Evolutionary conservation across 306 rosid species (phyloP).

Genomic region (Dalbergia oliveri): DNA sequence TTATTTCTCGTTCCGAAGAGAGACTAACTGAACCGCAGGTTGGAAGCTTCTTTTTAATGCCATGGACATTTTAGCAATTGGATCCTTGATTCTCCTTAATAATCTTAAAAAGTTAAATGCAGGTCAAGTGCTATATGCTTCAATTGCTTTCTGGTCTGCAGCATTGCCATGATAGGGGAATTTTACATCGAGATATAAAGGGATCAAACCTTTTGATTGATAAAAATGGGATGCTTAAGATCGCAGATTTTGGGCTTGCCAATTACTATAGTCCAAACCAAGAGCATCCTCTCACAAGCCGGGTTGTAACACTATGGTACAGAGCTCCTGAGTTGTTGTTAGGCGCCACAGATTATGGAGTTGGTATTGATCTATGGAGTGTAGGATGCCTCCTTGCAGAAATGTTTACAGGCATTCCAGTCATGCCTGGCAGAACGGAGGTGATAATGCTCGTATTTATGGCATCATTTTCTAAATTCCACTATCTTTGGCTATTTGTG

Average conservation of each 20-base stretch:
- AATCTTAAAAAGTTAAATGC: slow-evolving; percentile 49
- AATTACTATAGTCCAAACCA: slow-evolving; percentile 60
- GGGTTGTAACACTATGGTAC: slow-evolving; percentile 97
- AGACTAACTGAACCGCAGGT: slow-evolving; percentile 93
- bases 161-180: slow-evolving; percentile 91
- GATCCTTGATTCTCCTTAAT: slow-evolving; percentile 37
- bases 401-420: slow-evolving; percentile 77
- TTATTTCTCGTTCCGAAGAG: slow-evolving; percentile 60
- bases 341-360: slow-evolving; percentile 82
- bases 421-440: slow-evolving; percentile 88
- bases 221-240: slow-evolving; percentile 80
- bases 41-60: slow-evolving; percentile 24
- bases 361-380: slow-evolving; percentile 96
- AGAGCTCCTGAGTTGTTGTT: slow-evolving; percentile 89
- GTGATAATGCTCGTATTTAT: slow-evolving; percentile 48
- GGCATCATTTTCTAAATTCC: not conserved
- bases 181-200: slow-evolving; percentile 89
- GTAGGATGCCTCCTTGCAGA: slow-evolving; percentile 93
- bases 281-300: slow-evolving; percentile 71
- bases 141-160: slow-evolving; percentile 92
- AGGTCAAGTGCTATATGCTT: slow-evolving; percentile 94
- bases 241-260: slow-evolving; percentile 95
- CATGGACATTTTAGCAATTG: slow-evolving; percentile 18
- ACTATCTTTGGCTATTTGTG: not conserved
- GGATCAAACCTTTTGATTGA: slow-evolving; percentile 90